These are phyloP conservation scores for Penicillium fuscoglaucum DNA, from an alignment of 2,329 filamentous ascomycete species.

Conservation along the genomic window DNA sequence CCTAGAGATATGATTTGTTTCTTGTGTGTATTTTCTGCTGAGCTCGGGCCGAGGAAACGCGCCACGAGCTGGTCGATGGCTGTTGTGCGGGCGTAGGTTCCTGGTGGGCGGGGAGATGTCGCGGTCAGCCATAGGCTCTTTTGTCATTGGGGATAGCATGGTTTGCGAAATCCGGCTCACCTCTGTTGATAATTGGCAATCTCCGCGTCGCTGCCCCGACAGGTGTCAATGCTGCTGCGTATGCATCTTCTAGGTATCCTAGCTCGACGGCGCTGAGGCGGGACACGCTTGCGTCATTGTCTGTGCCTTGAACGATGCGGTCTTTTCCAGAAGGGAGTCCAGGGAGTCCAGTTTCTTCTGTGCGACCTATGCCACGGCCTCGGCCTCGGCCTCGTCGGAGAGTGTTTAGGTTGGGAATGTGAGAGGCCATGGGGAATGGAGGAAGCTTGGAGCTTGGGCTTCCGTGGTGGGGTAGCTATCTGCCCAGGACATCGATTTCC, in stretches of 20 bases:
- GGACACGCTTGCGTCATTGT: conserved; percentile 86
- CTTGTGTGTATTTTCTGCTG: conserved; percentile 25
- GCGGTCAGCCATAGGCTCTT: background rate
- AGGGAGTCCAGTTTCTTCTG: conserved; percentile 26
- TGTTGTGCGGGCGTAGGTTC: conserved; percentile 87
- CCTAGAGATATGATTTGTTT: conserved; percentile 87
- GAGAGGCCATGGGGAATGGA: conserved; percentile 60
- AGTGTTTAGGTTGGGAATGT: conserved; percentile 76
- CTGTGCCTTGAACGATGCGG: conserved; percentile 78
- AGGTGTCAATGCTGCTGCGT: conserved; percentile 69
- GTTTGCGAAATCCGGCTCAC: conserved; percentile 46
- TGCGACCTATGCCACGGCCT: conserved; percentile 40
- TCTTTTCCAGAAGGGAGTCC: conserved; percentile 57
- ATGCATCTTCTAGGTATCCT: conserved; percentile 82
- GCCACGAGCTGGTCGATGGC: conserved; percentile 77
- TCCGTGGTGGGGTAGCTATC: conserved; percentile 18
- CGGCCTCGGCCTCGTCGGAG: conserved; percentile 54
- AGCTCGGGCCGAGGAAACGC: conserved; percentile 60
- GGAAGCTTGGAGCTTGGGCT: conserved; percentile 21
- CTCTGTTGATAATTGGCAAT: conserved; percentile 91
- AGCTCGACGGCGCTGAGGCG: conserved; percentile 82
- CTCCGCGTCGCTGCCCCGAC: conserved; percentile 56
- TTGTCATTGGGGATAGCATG: conserved; percentile 9
- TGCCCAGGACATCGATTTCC: background rate
- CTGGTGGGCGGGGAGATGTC: conserved; percentile 46